Conservation (phyloP, 192 early-diverging fungal genomes). For the Backusella circina region DNA sequence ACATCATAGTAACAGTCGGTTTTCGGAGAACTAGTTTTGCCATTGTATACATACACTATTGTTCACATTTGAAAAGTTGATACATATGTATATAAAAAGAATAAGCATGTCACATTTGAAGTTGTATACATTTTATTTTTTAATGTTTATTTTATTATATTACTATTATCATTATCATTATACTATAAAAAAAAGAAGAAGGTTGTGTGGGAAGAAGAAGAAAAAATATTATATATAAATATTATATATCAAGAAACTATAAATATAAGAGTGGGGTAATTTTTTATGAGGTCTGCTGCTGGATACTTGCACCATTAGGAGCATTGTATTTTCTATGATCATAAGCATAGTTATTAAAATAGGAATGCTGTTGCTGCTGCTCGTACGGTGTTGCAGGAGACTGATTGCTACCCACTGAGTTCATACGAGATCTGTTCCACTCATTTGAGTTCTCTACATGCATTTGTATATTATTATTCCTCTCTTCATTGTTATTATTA, state of each 20-base stretch:
- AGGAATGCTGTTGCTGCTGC: background rate
- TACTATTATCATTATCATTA: background rate
- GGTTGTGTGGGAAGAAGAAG: too few relatives aligned
- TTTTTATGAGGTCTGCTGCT: slow-evolving; percentile 1
- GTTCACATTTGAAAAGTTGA: too few relatives aligned
- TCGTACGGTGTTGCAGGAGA: slow-evolving; percentile 19
- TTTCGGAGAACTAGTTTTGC: too few relatives aligned
- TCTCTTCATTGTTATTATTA: slow-evolving; percentile 15
- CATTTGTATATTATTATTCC: slow-evolving; percentile 3
- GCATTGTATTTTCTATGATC: background rate
- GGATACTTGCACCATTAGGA: background rate
- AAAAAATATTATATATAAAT: slow-evolving; percentile 5
- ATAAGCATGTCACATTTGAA: too few relatives aligned
- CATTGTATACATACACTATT: too few relatives aligned
- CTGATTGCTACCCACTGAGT: background rate
- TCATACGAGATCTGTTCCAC: slow-evolving; percentile 11
- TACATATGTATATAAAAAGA: too few relatives aligned
- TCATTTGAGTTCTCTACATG: slow-evolving; percentile 5
- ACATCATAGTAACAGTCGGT: too few relatives aligned
- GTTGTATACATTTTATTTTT: too few relatives aligned
- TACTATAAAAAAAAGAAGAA: background rate
- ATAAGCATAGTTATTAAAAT: background rate
- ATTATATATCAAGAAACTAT: background rate
- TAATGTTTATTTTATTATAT: background rate
- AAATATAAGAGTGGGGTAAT: background rate